Percentiles rank a stretch among this genome's conserved stretches.
Evolutionary conservation across 306 rosid genomes (phyloP).

Genomic region (Parietaria judaica): DNA sequence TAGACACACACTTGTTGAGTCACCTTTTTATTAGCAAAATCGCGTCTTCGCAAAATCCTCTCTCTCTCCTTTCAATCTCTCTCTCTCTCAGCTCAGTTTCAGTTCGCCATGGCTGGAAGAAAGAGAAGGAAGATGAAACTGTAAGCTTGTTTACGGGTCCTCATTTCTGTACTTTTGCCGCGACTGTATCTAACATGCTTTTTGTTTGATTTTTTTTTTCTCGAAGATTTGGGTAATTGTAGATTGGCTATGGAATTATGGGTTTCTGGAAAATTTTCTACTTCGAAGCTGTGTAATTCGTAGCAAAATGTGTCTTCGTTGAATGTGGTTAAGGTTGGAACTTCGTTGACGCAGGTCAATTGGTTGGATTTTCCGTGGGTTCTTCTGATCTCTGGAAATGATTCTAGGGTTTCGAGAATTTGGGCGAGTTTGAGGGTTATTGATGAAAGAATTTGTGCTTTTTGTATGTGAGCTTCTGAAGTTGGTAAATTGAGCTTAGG

Average conservation of each 20-base stretch:
- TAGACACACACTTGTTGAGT: constrained; percentile 26
- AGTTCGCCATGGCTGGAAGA: constrained; percentile 44
- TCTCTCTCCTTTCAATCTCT: not conserved
- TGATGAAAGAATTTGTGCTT: not conserved
- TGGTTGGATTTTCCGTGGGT: not conserved
- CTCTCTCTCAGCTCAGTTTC: not conserved
- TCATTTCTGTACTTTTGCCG: not conserved
- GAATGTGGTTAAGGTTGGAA: constrained; percentile 7
- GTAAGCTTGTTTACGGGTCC: constrained; percentile 31
- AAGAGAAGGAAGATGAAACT: constrained; percentile 53
- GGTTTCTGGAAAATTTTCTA: constrained; percentile 25
- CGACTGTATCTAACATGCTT: not conserved
- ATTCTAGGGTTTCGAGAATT: constrained; percentile 14
- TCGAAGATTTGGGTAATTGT: constrained; percentile 1
- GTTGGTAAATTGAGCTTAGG: not conserved
- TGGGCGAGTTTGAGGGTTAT: not conserved
- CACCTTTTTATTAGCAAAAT: constrained; percentile 14
- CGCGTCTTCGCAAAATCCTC: not conserved
- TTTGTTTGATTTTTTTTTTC: not conserved
- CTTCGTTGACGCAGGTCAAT: not conserved
- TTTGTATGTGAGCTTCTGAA: not conserved
- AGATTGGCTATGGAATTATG: constrained; percentile 1
- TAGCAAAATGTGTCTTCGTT: constrained; percentile 4
- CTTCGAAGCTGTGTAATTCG: constrained; percentile 13
- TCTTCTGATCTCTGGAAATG: constrained; percentile 8